A percentile compares a stretch with the other conserved stretches of the same genome.
Conservation (phyloP, 768 basidiomycete genomes). For the Pholiota conissans region DNA sequence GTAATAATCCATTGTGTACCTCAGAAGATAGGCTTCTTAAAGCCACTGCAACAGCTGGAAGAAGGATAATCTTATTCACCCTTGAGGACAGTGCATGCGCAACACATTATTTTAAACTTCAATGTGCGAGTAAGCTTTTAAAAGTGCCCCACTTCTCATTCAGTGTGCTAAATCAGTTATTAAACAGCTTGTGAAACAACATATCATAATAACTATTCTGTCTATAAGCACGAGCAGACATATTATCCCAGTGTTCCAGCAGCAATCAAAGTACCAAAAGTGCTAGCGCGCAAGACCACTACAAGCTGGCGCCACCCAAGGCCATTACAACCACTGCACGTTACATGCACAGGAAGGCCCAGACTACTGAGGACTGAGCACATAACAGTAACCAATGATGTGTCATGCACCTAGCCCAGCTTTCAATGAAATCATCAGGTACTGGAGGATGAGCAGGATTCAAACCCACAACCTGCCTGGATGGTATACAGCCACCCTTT, state of each 20-base stretch:
- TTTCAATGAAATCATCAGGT: no score
- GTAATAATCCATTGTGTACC: slow-evolving; percentile 3
- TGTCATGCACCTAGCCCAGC: no score
- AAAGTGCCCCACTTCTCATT: background rate
- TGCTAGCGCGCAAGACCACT: no score
- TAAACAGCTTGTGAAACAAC: slow-evolving; percentile 19
- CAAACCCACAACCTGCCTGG: no score
- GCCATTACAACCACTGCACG: no score
- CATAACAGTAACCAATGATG: no score
- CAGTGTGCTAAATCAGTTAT: background rate
- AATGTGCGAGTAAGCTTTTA: slow-evolving; percentile 3
- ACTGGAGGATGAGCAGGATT: no score
- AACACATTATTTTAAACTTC: slow-evolving; percentile 11
- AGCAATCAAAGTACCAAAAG: slow-evolving; percentile 25
- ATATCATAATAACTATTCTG: slow-evolving; percentile 27
- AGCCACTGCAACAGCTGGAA: background rate
- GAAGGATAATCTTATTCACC: slow-evolving; percentile 13
- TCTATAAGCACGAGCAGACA: slow-evolving; percentile 13
- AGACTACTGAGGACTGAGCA: no score
- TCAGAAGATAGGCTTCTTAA: slow-evolving; percentile 2
- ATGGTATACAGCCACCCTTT: no score
- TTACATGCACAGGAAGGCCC: no score
- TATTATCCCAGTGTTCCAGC: slow-evolving; percentile 25
- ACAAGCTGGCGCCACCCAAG: no score
- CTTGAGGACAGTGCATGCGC: slow-evolving; percentile 14